Evolutionary conservation across 2,329 filamentous ascomycete genomes (phyloP), one percentile per base, ranked within the genome.

Genomic region (Didymella arachidicola): DNA sequence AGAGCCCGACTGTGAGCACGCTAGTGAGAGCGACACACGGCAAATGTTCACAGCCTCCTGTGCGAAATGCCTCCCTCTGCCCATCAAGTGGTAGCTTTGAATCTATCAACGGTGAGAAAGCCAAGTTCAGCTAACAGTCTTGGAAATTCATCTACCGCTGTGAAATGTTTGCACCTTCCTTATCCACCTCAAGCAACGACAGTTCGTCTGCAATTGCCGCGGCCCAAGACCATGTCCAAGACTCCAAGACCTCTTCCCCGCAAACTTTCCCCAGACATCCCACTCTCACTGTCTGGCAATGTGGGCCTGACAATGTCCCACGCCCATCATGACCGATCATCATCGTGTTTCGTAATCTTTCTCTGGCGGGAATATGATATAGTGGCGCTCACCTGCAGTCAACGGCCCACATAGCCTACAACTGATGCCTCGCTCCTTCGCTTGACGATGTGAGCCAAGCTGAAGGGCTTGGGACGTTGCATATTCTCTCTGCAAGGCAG

Each of bases 241-340:
- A 60, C 26, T 43, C 55, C 62, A 62, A 64, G 60, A 56, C 46
- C 36, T 52, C 41, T 62, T 64, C 62, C 62, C 62, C 62, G 62
- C 62, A 62, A 59, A 51, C 41, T 53, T 55, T 53, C 41, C 60
- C 57, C 60, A 52, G 53, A 54, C 39, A 45, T 48, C 45, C 38
- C 32, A 55, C 62, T 30, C 46, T 32, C 39, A 45, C 32, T 16
- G 44, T 38, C 25, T 49, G 44, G 36, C 29, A 39, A n/a, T 48
- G 29, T 58, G 38, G 55, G 30, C 18, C 30, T 53, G 36, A 42
- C 34, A 38, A 29, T 16, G 34, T 42, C 32, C 45, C 49, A 61
- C 57, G 41, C 43, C 46, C 50, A 51, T 32, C 27, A 55, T 46
- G 39, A 38, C 22, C 19, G 44, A 56, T 54, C 55, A 59, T 56